These are phyloP conservation scores for Daedaleopsis sinensis DNA, from an alignment of 768 basidiomycete species.

Conservation along the genomic window DNA sequence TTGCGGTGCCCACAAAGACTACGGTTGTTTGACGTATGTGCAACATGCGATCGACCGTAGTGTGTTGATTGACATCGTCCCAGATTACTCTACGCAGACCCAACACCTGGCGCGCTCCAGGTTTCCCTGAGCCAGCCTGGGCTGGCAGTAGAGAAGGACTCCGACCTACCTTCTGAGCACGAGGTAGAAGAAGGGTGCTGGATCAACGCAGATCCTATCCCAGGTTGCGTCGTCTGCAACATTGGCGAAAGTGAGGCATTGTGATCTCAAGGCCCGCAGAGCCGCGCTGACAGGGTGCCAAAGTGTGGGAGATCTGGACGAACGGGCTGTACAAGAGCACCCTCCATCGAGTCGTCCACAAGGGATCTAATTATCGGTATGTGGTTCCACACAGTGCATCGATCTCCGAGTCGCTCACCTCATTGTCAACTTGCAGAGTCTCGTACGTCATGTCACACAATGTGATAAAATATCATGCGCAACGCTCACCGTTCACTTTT, in stretches of 20 bases:
- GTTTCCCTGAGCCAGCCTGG: conserved; percentile 64
- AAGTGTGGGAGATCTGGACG: conserved; percentile 94
- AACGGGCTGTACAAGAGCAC: conserved; percentile 87
- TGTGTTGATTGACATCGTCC: not conserved
- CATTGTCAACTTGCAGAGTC: conserved; percentile 47
- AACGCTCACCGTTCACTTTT: not conserved
- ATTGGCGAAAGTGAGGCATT: conserved; percentile 79
- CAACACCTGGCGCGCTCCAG: conserved; percentile 78
- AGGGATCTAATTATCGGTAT: conserved; percentile 65
- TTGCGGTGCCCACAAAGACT: conserved; percentile 93
- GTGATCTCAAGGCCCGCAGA: not conserved
- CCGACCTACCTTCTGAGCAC: conserved; percentile 41
- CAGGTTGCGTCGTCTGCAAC: conserved; percentile 86
- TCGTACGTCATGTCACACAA: conserved; percentile 62
- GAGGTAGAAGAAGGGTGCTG: conserved; percentile 68
- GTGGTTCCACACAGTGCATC: conserved; percentile 5
- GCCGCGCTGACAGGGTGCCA: not conserved
- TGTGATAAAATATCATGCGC: not conserved
- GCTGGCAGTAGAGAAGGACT: conserved; percentile 22
- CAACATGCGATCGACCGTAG: not conserved
- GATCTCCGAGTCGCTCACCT: not conserved
- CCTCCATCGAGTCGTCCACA: conserved; percentile 86
- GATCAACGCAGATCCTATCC: conserved; percentile 85
- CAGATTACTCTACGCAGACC: conserved; percentile 87
- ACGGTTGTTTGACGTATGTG: conserved; percentile 83